Conservation (phyloP, 2,329 filamentous ascomycete species). For the Hypomyces perniciosus region DNA sequence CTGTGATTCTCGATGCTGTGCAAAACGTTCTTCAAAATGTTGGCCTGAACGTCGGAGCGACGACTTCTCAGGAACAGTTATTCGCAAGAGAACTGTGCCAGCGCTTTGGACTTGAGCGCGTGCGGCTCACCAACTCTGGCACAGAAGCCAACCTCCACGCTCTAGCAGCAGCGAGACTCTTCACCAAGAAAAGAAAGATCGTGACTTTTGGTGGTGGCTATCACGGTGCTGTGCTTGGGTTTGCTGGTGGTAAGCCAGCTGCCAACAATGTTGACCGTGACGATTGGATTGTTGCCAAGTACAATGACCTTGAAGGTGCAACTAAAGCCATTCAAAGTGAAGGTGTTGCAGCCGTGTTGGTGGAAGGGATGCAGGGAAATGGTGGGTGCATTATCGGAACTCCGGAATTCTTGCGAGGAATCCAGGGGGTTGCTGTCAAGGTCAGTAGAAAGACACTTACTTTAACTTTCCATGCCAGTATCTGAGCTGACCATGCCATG, state of each 20-base stretch:
- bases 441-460: constrained; percentile 10
- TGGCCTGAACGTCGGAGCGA: constrained; percentile 51
- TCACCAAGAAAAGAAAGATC: constrained; percentile 38
- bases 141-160: constrained; percentile 61
- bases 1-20: constrained; percentile 45
- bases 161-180: constrained; percentile 46
- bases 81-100: constrained; percentile 47
- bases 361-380: constrained; percentile 61
- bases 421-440: constrained; percentile 42
- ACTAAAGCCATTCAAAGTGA: constrained; percentile 35
- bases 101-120: constrained; percentile 49
- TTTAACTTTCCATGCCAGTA: background rate
- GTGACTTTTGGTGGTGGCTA: constrained; percentile 45
- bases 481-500: too few species aligned
- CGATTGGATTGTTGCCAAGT: constrained; percentile 55
- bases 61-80: constrained; percentile 44
- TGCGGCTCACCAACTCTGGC: constrained; percentile 60
- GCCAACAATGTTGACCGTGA: constrained; percentile 43
- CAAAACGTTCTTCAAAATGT: constrained; percentile 34
- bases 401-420: constrained; percentile 43
- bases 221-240: constrained; percentile 33
- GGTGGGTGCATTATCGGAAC: constrained; percentile 51
- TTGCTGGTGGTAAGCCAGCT: constrained; percentile 27
- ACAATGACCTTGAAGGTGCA: constrained; percentile 52
- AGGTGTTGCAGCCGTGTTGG: constrained; percentile 55